Base-by-base conservation (phyloP, 106 monocot genomes). In the Ottelia alismoides region DNA sequence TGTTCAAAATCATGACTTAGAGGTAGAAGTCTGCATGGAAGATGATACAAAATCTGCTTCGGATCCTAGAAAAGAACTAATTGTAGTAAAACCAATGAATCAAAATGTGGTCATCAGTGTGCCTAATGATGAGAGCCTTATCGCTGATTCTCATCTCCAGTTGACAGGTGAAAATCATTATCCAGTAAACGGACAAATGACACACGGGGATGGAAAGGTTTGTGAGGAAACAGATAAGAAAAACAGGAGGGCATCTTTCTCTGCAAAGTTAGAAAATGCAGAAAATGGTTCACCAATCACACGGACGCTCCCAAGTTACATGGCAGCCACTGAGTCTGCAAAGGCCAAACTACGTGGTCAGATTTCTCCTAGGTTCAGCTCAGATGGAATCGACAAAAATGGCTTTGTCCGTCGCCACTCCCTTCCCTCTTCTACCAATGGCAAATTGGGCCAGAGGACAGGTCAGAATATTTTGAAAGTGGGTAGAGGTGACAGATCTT, bases 321-420 rank as follows among this genome's bases (percentile, higher is more conserved):
- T 92, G 92, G 76, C 78, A 45, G 52, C 79, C 31, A 92, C 86
- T 53, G 60, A 76, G 62, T 92, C 92, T 47, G 79, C 79, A 40
- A 92, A 85, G 53, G 85, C 85, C 57, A 86, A 82, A 52, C 43
- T 83, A 20, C 65, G 79, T 11, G 63, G 63, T 19, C 83, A 69
- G 45, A 66, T 25, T 60, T 86, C 74, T 18, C 93, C 88, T 10
- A 77, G 76, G 43, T 43, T 82, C 40, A 76, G 63, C 7, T 69
- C 81, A 1, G 93, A 94, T 45, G 74, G 72, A 61, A 62, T 54
- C 26, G 88, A 81, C 45, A 78, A 67, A 45, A 78, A 68, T 67
- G 73, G 76, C 3, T 56, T 56, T 25, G 67, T 78, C 6, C 77
- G 94, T 11, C 64, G 94, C 9, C 84, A 88, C 70, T 96, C 94